Evolutionary conservation across 176 grass and related monocot species (phyloP).

Genomic region (Alloteropsis semialata): DNA sequence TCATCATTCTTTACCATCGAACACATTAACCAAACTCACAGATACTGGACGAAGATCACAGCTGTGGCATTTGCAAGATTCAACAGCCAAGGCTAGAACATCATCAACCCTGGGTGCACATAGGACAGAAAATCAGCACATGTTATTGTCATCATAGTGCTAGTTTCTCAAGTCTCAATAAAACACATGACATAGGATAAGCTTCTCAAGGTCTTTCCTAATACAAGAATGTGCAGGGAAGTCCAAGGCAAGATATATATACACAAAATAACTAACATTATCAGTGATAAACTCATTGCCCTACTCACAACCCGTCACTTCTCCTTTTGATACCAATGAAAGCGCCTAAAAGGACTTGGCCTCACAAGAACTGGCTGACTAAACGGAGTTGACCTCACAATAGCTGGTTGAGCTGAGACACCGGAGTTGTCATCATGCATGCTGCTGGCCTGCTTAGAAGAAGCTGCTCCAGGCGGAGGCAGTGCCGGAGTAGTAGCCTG

Average conservation of each 20-base stretch:
- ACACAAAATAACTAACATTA: conserved; percentile 20
- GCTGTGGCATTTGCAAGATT: too few relatives aligned
- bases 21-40: not conserved
- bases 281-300: not conserved
- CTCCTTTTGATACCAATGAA: conserved; percentile 8
- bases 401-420: conserved; percentile 1
- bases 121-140: not conserved
- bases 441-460: not conserved
- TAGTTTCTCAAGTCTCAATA: not conserved
- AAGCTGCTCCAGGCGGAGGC: not conserved
- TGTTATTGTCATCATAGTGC: not conserved
- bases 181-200: not conserved
- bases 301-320: not conserved
- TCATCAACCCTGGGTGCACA: not conserved
- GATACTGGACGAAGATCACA: too few relatives aligned
- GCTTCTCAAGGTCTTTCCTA: not conserved
- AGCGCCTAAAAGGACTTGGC: not conserved
- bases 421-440: not conserved
- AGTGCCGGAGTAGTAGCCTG: not conserved
- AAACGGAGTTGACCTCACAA: not conserved
- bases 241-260: not conserved
- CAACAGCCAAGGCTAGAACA: not conserved
- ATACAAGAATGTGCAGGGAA: not conserved
- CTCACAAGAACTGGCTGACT: not conserved
- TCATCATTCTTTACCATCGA: not conserved